Conservation (phyloP, 1,284 basidiomycete genomes). For the Trichosporon ovoides region DNA sequence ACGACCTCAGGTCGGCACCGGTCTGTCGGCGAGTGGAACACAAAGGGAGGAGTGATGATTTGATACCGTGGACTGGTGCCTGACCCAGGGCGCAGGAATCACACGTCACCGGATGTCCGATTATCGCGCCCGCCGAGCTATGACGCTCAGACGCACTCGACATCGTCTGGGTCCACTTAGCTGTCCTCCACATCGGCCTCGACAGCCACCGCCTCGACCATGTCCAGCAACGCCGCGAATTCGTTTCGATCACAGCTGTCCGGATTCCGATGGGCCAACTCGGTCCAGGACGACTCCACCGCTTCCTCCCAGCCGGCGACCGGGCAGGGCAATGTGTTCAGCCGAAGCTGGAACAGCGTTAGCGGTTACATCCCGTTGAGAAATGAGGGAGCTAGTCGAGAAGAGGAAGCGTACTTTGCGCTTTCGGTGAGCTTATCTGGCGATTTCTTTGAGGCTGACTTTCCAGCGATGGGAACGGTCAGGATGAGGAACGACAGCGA, state of each 20-base stretch:
- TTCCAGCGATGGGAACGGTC: constrained; percentile 44
- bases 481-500: background rate
- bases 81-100: background rate
- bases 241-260: constrained; percentile 47
- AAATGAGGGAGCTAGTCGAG: constrained; percentile 74
- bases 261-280: constrained; percentile 77
- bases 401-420: constrained; percentile 95
- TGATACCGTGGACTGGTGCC: background rate
- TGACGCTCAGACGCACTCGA: background rate
- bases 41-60: background rate
- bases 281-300: constrained; percentile 66
- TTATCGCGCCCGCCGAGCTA: background rate
- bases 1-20: background rate
- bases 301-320: constrained; percentile 45
- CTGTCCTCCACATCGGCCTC: background rate
- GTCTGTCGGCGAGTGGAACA: background rate
- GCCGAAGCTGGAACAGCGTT: constrained; percentile 54
- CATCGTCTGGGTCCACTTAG: background rate
- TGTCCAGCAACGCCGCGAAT: constrained; percentile 34
- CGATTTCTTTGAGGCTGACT: background rate
- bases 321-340: constrained; percentile 54
- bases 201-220: constrained; percentile 7
- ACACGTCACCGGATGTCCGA: background rate
- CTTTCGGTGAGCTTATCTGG: constrained; percentile 60
- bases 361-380: constrained; percentile 80